A percentile compares a stretch with the other conserved stretches of the same genome.
phyloP scores from a whole-genome alignment of 2,329 filamentous ascomycete species.

The Ceratocystis lukuohia region DNA sequence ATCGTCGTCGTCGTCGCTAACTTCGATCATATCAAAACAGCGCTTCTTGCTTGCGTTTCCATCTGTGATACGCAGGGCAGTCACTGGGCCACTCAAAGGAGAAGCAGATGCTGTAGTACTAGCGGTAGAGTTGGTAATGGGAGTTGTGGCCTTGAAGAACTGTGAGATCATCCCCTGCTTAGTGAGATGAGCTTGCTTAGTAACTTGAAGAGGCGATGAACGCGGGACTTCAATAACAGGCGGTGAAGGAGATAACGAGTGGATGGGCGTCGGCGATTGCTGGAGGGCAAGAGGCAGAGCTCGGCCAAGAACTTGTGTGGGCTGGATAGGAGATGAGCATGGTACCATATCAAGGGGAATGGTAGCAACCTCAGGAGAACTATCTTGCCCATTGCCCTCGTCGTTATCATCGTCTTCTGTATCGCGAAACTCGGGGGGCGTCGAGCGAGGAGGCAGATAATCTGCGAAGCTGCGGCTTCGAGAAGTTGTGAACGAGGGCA shows the following conservation, averaged over 20 bases:
- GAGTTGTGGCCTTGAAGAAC: conserved; percentile 16
- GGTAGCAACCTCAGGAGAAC: conserved; percentile 26
- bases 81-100: not conserved
- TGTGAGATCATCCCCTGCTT: conserved; percentile 30
- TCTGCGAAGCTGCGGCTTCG: not conserved
- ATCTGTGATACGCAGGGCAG: not conserved
- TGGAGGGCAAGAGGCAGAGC: conserved; percentile 9
- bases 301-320: conserved; percentile 33
- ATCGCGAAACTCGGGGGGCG: conserved; percentile 9
- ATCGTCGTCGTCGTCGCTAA: conserved; percentile 41
- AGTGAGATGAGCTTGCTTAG: conserved; percentile 12
- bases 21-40: conserved; percentile 19
- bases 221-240: conserved; percentile 63
- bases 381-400: conserved; percentile 10
- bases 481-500: conserved; percentile 1
- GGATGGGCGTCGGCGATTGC: conserved; percentile 21
- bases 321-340: conserved; percentile 32
- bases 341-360: conserved; percentile 28
- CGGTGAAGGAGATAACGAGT: conserved; percentile 30
- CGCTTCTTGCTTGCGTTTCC: conserved; percentile 17
- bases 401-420: not conserved
- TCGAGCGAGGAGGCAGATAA: not conserved
- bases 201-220: conserved; percentile 54
- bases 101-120: conserved; percentile 14
- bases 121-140: conserved; percentile 23